phyloP scores from a whole-genome alignment of 352 stramenopile genomes.

The Phytophthora cactorum region DNA sequence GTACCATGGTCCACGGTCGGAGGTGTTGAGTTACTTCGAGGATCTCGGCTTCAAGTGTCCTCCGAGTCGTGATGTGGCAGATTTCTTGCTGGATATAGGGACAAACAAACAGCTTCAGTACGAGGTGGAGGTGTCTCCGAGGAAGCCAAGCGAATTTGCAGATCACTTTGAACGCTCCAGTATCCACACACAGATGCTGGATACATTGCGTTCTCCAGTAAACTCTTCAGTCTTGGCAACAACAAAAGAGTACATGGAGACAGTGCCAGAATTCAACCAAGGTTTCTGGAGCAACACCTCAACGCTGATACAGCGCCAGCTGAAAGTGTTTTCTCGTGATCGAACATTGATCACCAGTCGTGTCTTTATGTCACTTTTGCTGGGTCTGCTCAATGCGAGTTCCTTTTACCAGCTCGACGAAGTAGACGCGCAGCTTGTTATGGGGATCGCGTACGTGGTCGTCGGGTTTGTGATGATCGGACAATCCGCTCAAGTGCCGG shows the following conservation, averaged over 20 bases:
- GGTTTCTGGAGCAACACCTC: not conserved
- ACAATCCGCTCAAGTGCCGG: slow-evolving; percentile 76
- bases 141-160: not conserved
- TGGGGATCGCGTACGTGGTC: slow-evolving; percentile 86
- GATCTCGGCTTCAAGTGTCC: slow-evolving; percentile 37
- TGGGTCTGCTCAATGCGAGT: slow-evolving; percentile 61
- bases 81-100: slow-evolving; percentile 24
- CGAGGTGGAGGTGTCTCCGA: not conserved
- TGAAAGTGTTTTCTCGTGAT: slow-evolving; percentile 2
- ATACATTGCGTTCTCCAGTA: not conserved
- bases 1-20: slow-evolving; percentile 8
- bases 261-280: slow-evolving; percentile 4
- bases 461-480: slow-evolving; percentile 84
- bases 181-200: not conserved
- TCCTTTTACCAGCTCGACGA: slow-evolving; percentile 67
- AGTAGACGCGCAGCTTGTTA: slow-evolving; percentile 54
- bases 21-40: slow-evolving; percentile 27
- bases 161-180: not conserved
- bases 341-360: slow-evolving; percentile 23
- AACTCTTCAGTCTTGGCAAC: not conserved
- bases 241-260: not conserved
- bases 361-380: slow-evolving; percentile 54
- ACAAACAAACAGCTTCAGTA: slow-evolving; percentile 19
- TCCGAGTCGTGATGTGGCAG: slow-evolving; percentile 16
- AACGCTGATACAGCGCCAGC: slow-evolving; percentile 1